Evolutionary conservation across 108 stramenopile species (phyloP), one percentile per base, ranked within the genome.

Genomic region (Thalassiosira profunda): DNA sequence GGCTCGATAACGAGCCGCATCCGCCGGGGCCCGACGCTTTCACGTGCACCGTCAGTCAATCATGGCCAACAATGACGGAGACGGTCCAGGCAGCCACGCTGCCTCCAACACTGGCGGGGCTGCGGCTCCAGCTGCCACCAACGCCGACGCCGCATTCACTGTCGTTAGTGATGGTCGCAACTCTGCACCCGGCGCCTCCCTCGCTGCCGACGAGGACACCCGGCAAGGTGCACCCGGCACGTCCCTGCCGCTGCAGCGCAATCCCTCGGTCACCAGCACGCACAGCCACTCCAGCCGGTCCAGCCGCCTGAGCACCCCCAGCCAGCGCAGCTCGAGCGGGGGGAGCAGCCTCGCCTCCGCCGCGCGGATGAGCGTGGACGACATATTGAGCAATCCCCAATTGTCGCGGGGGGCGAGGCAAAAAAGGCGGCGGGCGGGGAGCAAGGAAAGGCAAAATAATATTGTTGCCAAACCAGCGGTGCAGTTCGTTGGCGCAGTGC

Each of bases 341-440:
- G 26, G 46, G 11, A 47, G 12, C 17, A 47, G 15, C 41, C 18
- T 18, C 20, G 23, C 34, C 15, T 26, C 48, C 7, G 14, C 31
- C 14, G 23, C 15, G 8, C 37, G 21, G 33, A 63, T 63, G 63
- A 48, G 46, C 30, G 63, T 63, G 48, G 63, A 63, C 37, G 63
- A 63, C 21, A 63, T 63, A 7, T 36, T 63, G 14, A 26, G 25
- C 5, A 30, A 29, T 42, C 45, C 63, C 2, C 37, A 36, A 58
- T 46, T 46, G 47, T 4, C 36, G 15, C 26, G 43, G 15, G 44
- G 44, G 63, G 46, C n/a, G 63, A 48, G 61, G 30, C 10, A 29
- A 34, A 35, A 29, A 31, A 17, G 5, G 46, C 9, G 24, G 43
- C 23, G 46, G 25, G 41, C n/a, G 1, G 35, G 0, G 2, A 42